Evolutionary conservation across 768 basidiomycete genomes (phyloP).

Genomic region (Pleurotus salmoneostramineus): DNA sequence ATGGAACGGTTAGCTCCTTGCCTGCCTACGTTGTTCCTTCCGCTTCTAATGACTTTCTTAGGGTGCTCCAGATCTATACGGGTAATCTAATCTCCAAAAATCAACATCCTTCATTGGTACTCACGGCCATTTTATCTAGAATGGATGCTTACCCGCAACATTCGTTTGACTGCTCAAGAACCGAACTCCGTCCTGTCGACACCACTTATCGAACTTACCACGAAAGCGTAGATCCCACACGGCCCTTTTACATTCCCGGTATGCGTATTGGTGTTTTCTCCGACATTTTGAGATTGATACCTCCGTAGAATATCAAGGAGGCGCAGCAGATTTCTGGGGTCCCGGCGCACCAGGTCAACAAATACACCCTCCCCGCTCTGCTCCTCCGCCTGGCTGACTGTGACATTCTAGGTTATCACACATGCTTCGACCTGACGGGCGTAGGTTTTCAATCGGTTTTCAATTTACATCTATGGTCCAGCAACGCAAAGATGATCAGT

Average conservation of each 20-base stretch:
- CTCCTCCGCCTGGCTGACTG: neutral
- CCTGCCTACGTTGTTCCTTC: neutral
- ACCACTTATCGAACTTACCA: conserved; percentile 69
- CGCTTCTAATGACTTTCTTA: conserved; percentile 15
- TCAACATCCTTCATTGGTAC: neutral
- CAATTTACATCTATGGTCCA: conserved; percentile 73
- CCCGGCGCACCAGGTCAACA: conserved; percentile 58
- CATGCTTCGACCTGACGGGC: conserved; percentile 65
- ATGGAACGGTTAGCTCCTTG: conserved; percentile 53
- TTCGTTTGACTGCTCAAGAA: conserved; percentile 70
- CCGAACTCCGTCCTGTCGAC: conserved; percentile 57
- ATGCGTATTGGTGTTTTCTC: conserved; percentile 9
- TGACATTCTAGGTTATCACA: conserved; percentile 45
- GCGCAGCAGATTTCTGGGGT: conserved; percentile 82
- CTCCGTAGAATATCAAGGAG: conserved; percentile 57
- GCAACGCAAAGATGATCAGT: conserved; percentile 77
- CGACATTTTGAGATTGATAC: neutral
- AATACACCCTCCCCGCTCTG: neutral
- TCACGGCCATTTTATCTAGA: conserved; percentile 19
- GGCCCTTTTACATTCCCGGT: conserved; percentile 75
- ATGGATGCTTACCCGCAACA: conserved; percentile 74
- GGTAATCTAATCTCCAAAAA: conserved; percentile 30
- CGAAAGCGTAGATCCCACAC: conserved; percentile 38
- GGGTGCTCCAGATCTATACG: conserved; percentile 77
- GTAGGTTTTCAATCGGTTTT: conserved; percentile 77